A percentile compares a stretch with the other conserved stretches of the same genome.
phyloP scores from a whole-genome alignment of 1,284 basidiomycete genomes.

The Boletus semigastroideus region DNA sequence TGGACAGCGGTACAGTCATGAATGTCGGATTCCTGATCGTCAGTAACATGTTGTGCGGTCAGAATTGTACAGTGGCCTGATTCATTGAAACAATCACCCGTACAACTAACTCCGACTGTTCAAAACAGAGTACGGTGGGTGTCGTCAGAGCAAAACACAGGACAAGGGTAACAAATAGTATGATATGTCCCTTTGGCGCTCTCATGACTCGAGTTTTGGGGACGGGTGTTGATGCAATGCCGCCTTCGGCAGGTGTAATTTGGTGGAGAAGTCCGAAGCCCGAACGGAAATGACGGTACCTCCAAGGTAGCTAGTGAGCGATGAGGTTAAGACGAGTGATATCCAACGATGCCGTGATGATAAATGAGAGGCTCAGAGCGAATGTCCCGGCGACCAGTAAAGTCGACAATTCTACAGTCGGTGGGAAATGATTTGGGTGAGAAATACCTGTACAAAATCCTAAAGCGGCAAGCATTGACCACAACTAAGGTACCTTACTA shows the following conservation, averaged over 20 bases:
- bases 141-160: conserved; percentile 28
- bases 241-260: neutral
- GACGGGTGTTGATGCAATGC: neutral
- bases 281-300: conserved; percentile 14
- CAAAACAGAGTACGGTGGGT: conserved; percentile 20
- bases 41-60: conserved; percentile 10
- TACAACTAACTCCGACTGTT: conserved; percentile 27
- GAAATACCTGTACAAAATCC: no score
- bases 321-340: neutral
- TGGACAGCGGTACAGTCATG: conserved; percentile 52
- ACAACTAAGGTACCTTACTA: no score
- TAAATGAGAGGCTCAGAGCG: neutral
- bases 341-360: neutral
- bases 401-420: neutral
- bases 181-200: conserved; percentile 11
- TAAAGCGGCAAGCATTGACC: neutral
- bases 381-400: neutral
- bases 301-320: no score
- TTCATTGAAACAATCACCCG: conserved; percentile 26
- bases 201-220: conserved; percentile 20
- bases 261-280: conserved; percentile 25
- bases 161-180: conserved; percentile 42
- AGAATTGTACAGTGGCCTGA: neutral
- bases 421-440: neutral
- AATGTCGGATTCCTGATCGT: conserved; percentile 48